Evolutionary conservation across 1,139 yeast species (phyloP), one percentile per base, ranked within the genome.

Genomic region (Taphrina confusa): DNA sequence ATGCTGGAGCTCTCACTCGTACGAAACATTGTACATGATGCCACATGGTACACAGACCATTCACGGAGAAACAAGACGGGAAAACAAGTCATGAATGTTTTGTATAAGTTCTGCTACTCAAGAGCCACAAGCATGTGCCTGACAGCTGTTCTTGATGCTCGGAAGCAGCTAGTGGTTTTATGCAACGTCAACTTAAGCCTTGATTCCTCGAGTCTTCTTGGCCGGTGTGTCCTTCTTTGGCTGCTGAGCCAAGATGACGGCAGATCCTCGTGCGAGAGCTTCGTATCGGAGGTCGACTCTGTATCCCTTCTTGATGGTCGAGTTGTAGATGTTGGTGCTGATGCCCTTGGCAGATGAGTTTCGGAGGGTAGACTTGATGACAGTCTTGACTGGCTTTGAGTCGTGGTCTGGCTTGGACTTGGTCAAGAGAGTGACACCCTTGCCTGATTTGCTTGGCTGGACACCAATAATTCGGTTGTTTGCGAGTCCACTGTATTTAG

Each of bases 281-380:
- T 54, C 58, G 45, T 44, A 54, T 69, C 75, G 72, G 66, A 77
- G 72, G 68, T 77, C 81, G 63, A 73, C 73, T 72, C 80, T 76
- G 80, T 78, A 77, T 66, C 76, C 76, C 66, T 73, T 73, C 67
- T 76, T 72, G 65, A 73, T 69, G 66, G 75, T 76, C 64, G 81
- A 78, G 65, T 70, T 69, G 68, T 79, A 77, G 64, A 73, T 71
- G 69, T 70, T 71, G 69, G 79, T 74, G 61, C 76, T 68, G 62
- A 76, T 68, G 71, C 75, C 75, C 77, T 71, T 67, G 66, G 71
- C 70, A 28, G 51, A 42, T 9, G 58, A 54, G 58, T 46, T 54
- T 73, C 75, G 75, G 77, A 74, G 76, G 42, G 62, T 64, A 20
- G 66, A 56, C 40, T 49, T 49, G 57, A 63, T 51, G 47, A 56